These are phyloP conservation scores for Talaromyces sp. DNA, from an alignment of 2,329 filamentous ascomycete species.

Conservation along the genomic window DNA sequence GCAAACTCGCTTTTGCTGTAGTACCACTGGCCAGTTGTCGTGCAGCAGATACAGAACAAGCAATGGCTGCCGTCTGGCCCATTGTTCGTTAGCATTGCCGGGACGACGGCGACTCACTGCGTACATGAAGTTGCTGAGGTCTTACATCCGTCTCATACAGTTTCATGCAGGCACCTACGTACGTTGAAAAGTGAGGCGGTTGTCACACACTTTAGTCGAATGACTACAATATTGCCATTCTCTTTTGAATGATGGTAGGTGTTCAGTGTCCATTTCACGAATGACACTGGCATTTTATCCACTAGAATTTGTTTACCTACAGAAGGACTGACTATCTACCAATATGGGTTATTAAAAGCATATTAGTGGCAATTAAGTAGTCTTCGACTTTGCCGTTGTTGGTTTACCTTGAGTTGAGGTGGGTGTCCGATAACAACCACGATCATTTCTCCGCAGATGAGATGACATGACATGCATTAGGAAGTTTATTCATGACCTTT, in stretches of 20 bases:
- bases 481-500: not conserved
- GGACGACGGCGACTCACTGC: not conserved
- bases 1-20: not conserved
- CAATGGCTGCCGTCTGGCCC: not conserved
- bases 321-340: not conserved
- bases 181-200: slow-evolving; percentile 10
- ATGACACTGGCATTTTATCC: not conserved
- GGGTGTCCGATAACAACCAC: not conserved
- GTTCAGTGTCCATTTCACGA: not conserved
- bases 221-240: not conserved
- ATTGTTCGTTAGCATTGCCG: not conserved
- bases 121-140: not conserved
- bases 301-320: not conserved
- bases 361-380: not conserved
- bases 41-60: not conserved
- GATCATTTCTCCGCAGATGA: slow-evolving; percentile 3
- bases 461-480: slow-evolving; percentile 1
- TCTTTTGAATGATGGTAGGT: not conserved
- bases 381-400: not conserved
- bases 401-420: not conserved
- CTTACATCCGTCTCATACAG: not conserved
- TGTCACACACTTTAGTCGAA: not conserved
- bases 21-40: slow-evolving; percentile 1
- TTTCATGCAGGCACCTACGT: not conserved
- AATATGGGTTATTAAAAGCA: not conserved